These are phyloP conservation scores for Verticillium dahliae DNA, from an alignment of 2,329 filamentous ascomycete species.

Conservation along the genomic window DNA sequence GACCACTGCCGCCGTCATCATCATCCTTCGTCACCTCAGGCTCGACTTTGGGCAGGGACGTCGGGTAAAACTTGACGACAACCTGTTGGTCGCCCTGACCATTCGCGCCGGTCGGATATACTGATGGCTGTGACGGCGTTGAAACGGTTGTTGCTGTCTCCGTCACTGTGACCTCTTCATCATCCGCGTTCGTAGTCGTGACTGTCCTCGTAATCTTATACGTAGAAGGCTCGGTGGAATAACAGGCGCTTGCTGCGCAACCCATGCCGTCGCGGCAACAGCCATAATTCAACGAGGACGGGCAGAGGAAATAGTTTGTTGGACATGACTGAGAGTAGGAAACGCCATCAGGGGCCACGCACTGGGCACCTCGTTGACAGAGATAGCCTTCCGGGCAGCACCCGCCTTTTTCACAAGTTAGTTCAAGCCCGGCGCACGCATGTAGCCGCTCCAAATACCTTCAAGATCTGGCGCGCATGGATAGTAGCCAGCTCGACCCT, in stretches of 20 bases:
- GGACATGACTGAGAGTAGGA: constrained; percentile 34
- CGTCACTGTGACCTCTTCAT: constrained; percentile 30
- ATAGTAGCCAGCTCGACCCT: constrained; percentile 28
- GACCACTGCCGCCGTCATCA: constrained; percentile 17
- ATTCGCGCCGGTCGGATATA: constrained; percentile 17
- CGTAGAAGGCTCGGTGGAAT: constrained; percentile 37
- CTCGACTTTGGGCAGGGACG: constrained; percentile 32
- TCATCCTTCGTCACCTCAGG: constrained; percentile 10
- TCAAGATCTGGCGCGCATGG: constrained; percentile 30
- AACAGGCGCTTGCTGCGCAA: constrained; percentile 42
- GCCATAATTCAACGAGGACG: constrained; percentile 42
- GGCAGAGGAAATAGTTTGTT: constrained; percentile 38
- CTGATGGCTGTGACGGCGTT: constrained; percentile 24
- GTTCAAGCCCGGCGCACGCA: neutral
- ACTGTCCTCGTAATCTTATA: constrained; percentile 33
- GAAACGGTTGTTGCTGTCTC: constrained; percentile 30
- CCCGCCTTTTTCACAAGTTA: constrained; percentile 24
- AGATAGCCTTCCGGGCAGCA: constrained; percentile 40
- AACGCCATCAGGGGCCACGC: constrained; percentile 35
- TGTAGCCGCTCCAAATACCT: constrained; percentile 17
- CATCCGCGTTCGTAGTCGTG: constrained; percentile 37
- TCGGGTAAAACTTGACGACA: constrained; percentile 37
- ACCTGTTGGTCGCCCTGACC: constrained; percentile 18
- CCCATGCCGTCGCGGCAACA: constrained; percentile 45
- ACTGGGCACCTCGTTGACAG: constrained; percentile 32